Conservation (phyloP, 192 early-diverging fungal species). For the Hyaloraphidium curvatum region DNA sequence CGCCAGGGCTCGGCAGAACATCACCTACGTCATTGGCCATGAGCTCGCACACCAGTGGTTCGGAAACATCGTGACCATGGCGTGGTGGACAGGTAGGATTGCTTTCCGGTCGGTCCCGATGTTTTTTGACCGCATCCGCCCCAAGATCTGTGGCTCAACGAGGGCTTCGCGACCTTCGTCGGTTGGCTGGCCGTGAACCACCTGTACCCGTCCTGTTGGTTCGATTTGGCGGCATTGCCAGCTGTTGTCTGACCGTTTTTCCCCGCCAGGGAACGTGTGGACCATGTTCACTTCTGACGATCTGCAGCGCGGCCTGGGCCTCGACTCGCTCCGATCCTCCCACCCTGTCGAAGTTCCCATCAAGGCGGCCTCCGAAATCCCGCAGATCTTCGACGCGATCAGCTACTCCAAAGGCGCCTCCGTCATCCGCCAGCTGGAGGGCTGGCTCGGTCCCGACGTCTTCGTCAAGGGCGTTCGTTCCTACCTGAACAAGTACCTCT, state of each 20-base stretch:
- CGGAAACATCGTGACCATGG: conserved; percentile 90
- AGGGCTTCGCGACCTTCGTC: conserved; percentile 95
- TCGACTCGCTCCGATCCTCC: conserved; percentile 68
- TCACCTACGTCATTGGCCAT: conserved; percentile 82
- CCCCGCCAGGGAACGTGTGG: conserved; percentile 52
- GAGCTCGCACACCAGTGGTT: conserved; percentile 82
- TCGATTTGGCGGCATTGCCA: too few species aligned
- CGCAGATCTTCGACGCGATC: conserved; percentile 92
- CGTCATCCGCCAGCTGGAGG: conserved; percentile 83
- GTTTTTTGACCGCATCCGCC: conserved; percentile 21
- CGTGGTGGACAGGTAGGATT: conserved; percentile 72
- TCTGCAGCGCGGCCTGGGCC: conserved; percentile 46
- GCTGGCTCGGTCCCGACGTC: conserved; percentile 42
- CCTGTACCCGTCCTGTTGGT: conserved; percentile 58
- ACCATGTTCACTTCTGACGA: conserved; percentile 65
- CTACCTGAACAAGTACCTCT: conserved; percentile 70
- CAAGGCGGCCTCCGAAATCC: conserved; percentile 63
- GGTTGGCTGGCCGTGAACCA: conserved; percentile 72
- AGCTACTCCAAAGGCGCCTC: conserved; percentile 78
- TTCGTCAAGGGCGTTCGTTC: conserved; percentile 42
- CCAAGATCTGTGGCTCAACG: conserved; percentile 83
- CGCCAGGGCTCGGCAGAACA: conserved; percentile 53
- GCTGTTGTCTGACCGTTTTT: neutral
- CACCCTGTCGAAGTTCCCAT: conserved; percentile 89
- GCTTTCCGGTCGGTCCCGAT: neutral